A percentile compares a stretch with the other conserved stretches of the same genome.
phyloP scores from a whole-genome alignment of 2,329 filamentous ascomycete genomes.

The Byssochlamys sp. region DNA sequence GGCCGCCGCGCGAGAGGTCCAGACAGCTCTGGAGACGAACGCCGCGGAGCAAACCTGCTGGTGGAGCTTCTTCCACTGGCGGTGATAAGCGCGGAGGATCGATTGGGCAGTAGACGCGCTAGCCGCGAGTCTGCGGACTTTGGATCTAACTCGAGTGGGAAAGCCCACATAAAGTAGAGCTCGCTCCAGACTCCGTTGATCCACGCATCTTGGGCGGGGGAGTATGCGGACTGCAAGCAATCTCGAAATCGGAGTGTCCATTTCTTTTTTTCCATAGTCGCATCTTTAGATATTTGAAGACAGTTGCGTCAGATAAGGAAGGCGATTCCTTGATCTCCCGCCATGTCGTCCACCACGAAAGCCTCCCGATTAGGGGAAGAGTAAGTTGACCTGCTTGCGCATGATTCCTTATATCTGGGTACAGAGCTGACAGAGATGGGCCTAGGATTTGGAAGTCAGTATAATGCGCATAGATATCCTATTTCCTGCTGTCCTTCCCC shows the following conservation, averaged over 20 bases:
- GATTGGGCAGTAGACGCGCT: background rate
- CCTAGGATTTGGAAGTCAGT: constrained; percentile 85
- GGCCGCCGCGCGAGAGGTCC: background rate
- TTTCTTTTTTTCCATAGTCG: background rate
- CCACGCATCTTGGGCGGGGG: constrained; percentile 13
- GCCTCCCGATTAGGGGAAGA: constrained; percentile 64
- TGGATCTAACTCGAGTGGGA: background rate
- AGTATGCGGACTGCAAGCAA: constrained; percentile 5
- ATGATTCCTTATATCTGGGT: background rate
- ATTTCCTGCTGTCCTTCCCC: background rate
- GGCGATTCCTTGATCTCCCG: background rate
- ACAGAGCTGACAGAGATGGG: constrained; percentile 21
- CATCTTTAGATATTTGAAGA: background rate
- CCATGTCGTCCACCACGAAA: constrained; percentile 53
- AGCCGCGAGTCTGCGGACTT: background rate
- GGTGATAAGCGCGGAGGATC: background rate
- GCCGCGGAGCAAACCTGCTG: constrained; percentile 1
- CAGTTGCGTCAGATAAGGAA: background rate
- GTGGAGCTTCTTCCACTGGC: background rate
- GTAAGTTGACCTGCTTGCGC: constrained; percentile 40
- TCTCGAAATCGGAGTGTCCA: background rate
- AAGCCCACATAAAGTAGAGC: constrained; percentile 8
- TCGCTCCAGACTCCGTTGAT: constrained; percentile 8
- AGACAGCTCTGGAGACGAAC: constrained; percentile 2
- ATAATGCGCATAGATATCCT: constrained; percentile 2